A percentile compares a stretch with the other conserved stretches of the same genome.
phyloP scores from a whole-genome alignment of 78 protist genomes.

The Planoprotostelium fungivorum region DNA sequence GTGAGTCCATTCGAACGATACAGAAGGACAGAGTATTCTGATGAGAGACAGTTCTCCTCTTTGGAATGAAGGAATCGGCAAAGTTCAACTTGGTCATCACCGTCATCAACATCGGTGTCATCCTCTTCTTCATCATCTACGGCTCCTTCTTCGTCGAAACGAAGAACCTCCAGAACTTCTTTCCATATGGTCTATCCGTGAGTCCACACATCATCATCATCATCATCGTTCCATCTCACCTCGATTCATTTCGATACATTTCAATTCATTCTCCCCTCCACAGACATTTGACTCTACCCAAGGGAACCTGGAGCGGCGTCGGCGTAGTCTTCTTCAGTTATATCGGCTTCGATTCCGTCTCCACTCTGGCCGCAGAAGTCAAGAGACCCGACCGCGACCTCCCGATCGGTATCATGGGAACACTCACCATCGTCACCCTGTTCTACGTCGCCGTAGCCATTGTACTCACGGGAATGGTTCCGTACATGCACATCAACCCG shows the following conservation, averaged over 20 bases:
- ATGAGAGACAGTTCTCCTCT: slow-evolving; percentile 6
- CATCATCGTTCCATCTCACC: too few relatives aligned
- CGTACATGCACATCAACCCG: not conserved
- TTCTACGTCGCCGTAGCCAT: slow-evolving; percentile 55
- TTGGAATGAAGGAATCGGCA: slow-evolving; percentile 58
- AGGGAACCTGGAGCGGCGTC: slow-evolving; percentile 46
- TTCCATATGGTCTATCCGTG: slow-evolving; percentile 49
- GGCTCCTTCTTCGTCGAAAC: slow-evolving; percentile 37
- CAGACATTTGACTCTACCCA: too few relatives aligned
- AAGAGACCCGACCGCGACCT: slow-evolving; percentile 63
- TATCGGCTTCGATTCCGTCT: slow-evolving; percentile 72
- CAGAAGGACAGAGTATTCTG: not conserved
- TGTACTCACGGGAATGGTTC: slow-evolving; percentile 46
- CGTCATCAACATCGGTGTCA: slow-evolving; percentile 31
- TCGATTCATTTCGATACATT: too few relatives aligned
- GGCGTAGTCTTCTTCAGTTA: slow-evolving; percentile 61
- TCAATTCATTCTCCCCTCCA: too few relatives aligned
- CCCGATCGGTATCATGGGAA: slow-evolving; percentile 64
- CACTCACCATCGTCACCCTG: slow-evolving; percentile 31
- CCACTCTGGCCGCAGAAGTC: slow-evolving; percentile 55
- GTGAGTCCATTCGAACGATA: not conserved
- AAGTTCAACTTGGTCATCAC: slow-evolving; percentile 23
- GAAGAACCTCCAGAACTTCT: slow-evolving; percentile 39
- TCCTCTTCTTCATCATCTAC: slow-evolving; percentile 31
- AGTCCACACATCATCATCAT: not conserved